phyloP scores from a whole-genome alignment of 352 stramenopile genomes.

The Phytopythium montanum region DNA sequence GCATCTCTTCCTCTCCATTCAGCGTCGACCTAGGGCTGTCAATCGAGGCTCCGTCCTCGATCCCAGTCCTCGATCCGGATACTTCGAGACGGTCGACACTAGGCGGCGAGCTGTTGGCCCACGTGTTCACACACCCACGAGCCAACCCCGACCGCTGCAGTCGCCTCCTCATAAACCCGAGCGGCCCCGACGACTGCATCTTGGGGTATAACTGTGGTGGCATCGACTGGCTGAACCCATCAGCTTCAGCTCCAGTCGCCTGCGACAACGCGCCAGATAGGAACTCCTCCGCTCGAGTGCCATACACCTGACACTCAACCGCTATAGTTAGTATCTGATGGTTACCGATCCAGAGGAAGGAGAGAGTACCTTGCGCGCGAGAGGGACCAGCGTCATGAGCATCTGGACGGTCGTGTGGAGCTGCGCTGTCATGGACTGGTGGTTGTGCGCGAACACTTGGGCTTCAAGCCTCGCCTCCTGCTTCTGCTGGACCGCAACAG shows the following conservation, averaged over 20 bases:
- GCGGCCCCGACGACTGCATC: constrained; percentile 15
- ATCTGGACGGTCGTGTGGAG: constrained; percentile 74
- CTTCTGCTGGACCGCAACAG: constrained; percentile 37
- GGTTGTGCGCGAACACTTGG: constrained; percentile 54
- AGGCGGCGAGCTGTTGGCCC: constrained; percentile 26
- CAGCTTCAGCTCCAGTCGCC: constrained; percentile 24
- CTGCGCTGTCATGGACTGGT: constrained; percentile 67
- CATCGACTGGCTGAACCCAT: not conserved
- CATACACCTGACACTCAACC: constrained; percentile 47
- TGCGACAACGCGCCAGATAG: constrained; percentile 51
- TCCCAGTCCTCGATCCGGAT: not conserved
- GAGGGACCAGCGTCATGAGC: constrained; percentile 62
- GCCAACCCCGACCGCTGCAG: constrained; percentile 53
- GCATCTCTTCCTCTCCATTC: not conserved
- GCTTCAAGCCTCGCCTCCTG: constrained; percentile 54
- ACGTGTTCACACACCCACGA: constrained; percentile 52
- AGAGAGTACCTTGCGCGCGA: constrained; percentile 42
- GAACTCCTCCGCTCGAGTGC: constrained; percentile 51
- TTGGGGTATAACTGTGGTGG: constrained; percentile 2
- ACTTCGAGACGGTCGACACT: constrained; percentile 9
- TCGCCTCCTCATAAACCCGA: constrained; percentile 44
- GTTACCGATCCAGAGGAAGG: too few species aligned
- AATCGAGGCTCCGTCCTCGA: not conserved
- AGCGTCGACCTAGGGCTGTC: not conserved
- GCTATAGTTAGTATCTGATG: too few species aligned